Percentiles rank a stretch among this genome's conserved stretches.
Conservation (phyloP, 176 grass and related monocot species). For the Lolium multiflorum region DNA sequence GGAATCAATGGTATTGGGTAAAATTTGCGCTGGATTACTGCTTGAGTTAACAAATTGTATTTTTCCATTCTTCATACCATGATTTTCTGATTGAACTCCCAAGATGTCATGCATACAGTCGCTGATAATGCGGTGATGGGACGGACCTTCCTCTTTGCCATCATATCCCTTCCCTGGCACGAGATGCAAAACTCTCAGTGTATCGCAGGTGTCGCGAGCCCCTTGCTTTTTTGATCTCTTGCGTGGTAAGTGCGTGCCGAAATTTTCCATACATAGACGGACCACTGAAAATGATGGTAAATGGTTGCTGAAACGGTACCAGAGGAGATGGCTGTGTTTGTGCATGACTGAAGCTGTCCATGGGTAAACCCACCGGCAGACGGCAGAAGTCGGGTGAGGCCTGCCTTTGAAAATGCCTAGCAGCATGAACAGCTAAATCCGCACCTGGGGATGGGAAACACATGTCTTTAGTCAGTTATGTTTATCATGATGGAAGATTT, state of each 20-base stretch:
- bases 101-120: constrained; percentile 54
- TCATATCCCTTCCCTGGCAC: constrained; percentile 29
- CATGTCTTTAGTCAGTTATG: neutral
- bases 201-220: neutral
- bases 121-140: constrained; percentile 52
- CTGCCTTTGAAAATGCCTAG: constrained; percentile 68
- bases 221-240: constrained; percentile 9
- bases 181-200: constrained; percentile 46
- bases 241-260: constrained; percentile 4
- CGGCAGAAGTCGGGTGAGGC: constrained; percentile 17
- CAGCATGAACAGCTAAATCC: constrained; percentile 69
- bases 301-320: neutral
- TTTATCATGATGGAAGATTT: neutral
- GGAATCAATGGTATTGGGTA: neutral
- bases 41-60: neutral
- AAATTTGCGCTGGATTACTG: neutral
- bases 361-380: neutral
- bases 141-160: neutral
- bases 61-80: neutral
- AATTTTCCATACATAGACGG: neutral
- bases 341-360: constrained; percentile 35
- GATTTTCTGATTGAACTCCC: constrained; percentile 28
- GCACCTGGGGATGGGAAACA: constrained; percentile 42
- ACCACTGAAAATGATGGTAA: neutral
- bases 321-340: constrained; percentile 7